Evolutionary conservation across 176 grass and related monocot species (phyloP), one percentile per base, ranked within the genome.

Genomic region (Hyparrhenia diplandra): DNA sequence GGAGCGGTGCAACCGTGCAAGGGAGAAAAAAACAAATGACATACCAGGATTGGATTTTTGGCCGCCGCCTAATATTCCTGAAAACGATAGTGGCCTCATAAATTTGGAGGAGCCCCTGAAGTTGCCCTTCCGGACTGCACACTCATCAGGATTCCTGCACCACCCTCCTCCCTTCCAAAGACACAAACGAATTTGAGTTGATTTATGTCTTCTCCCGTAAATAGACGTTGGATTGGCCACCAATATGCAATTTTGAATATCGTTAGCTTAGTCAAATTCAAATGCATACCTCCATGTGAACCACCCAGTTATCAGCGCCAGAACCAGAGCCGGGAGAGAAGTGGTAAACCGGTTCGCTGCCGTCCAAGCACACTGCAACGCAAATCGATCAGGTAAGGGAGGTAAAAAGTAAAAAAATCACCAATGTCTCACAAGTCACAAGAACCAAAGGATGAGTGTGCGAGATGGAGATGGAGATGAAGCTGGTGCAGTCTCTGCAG

Each of bases 91-190:
- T 11, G 87, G 90, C 68, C 74, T 93, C 83, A 97, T 97, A 25
- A 82, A 91, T 40, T 89, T 89, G 7, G 93, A 97, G 24, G 93
- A 97, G 40, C 93, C 93, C 82, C 91, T 84, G 80, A 85, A 85
- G 72, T 85, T 97, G 25, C 74, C 69, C 79, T 97, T 93, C 60
- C 93, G 80, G 72, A 84, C 72, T 4, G 85, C 31, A 80, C 93
- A 97, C 36, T 89, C 88, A 4, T 87, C 78, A n/a, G 84, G 7
- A 74, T 86, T 90, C 75, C 85, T 90, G 85, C 93, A 96, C 93
- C 93, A 96, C 23, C 93, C 93, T 75, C 93, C 93, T 58, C 93
- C 93, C 93, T 95, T 74, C 41, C 69, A 91, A 46, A 81, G 36
- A 69, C 20, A 55, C 17, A 25, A 80, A 23, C n/a, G 39, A 37